Conservation (phyloP, 805 yeast species). For the Saccharomyces paradoxus region DNA sequence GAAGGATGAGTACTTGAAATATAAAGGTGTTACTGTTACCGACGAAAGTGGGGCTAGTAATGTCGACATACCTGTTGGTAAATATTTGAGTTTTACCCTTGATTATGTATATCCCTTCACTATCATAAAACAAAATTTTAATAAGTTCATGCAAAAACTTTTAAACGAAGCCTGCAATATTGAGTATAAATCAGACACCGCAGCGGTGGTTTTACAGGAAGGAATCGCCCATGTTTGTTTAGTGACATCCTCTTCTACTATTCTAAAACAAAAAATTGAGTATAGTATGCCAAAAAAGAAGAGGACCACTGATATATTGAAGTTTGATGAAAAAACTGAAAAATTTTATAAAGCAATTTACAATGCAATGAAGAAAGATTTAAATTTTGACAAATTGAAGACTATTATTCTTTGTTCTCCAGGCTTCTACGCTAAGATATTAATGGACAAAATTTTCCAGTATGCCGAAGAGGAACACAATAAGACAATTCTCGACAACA, state of each 20-base stretch:
- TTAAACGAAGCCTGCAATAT: conserved; percentile 67
- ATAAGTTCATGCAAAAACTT: conserved; percentile 54
- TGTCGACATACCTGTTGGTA: conserved; percentile 73
- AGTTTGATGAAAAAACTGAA: conserved; percentile 68
- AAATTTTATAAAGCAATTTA: conserved; percentile 60
- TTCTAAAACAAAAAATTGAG: conserved; percentile 70
- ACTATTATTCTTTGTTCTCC: conserved; percentile 84
- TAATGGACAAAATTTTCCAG: conserved; percentile 48
- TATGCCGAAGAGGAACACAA: conserved; percentile 51
- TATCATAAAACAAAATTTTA: conserved; percentile 72
- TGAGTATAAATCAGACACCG: conserved; percentile 80
- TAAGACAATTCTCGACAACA: conserved; percentile 48
- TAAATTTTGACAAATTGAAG: conserved; percentile 63
- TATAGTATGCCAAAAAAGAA: conserved; percentile 79
- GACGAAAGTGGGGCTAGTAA: conserved; percentile 40
- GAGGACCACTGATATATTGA: conserved; percentile 72
- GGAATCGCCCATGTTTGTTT: conserved; percentile 91
- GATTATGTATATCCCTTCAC: conserved; percentile 63
- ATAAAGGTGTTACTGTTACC: conserved; percentile 61
- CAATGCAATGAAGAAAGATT: conserved; percentile 55
- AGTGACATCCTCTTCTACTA: conserved; percentile 82
- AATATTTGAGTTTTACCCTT: conserved; percentile 81
- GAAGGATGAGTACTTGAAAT: conserved; percentile 63
- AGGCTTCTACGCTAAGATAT: conserved; percentile 67
- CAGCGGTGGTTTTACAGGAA: conserved; percentile 88